These are phyloP conservation scores for Candida tetrigidarum DNA, from an alignment of 1,139 yeast genomes.

Conservation along the genomic window DNA sequence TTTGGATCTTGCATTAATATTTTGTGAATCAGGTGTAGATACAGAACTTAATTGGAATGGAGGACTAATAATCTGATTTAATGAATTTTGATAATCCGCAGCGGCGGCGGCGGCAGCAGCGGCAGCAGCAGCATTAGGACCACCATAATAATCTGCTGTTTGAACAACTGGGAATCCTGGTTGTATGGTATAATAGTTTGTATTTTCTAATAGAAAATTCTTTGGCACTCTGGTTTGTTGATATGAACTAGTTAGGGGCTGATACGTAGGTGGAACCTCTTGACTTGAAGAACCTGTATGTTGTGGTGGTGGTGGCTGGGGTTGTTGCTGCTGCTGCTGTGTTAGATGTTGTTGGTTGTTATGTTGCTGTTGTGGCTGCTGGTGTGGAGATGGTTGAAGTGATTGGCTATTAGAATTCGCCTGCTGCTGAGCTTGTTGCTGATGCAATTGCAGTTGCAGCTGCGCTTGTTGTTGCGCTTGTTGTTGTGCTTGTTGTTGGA, in stretches of 20 bases:
- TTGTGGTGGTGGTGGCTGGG: constrained; percentile 6
- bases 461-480: constrained; percentile 1
- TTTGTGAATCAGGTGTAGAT: constrained; percentile 13
- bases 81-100: constrained; percentile 12
- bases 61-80: constrained; percentile 14
- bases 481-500: constrained; percentile 8
- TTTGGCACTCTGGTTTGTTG: constrained; percentile 15
- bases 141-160: constrained; percentile 15
- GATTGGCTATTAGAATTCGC: not conserved
- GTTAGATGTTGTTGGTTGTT: constrained; percentile 5
- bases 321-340: constrained; percentile 8
- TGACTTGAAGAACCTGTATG: constrained; percentile 3
- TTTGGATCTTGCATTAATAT: constrained; percentile 7
- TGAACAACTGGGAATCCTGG: constrained; percentile 16
- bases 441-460: too few relatives aligned
- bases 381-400: constrained; percentile 3
- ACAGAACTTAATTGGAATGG: constrained; percentile 15
- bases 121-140: constrained; percentile 3
- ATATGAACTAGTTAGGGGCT: constrained; percentile 10
- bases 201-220: constrained; percentile 17
- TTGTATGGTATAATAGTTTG: constrained; percentile 18
- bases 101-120: constrained; percentile 3
- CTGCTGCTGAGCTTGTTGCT: not conserved
- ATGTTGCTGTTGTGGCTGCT: constrained; percentile 10
- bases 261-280: constrained; percentile 8